A percentile compares a stretch with the other conserved stretches of the same genome.
Evolutionary conservation across 768 basidiomycete species (phyloP).

Genomic region (Auricularia cornea): DNA sequence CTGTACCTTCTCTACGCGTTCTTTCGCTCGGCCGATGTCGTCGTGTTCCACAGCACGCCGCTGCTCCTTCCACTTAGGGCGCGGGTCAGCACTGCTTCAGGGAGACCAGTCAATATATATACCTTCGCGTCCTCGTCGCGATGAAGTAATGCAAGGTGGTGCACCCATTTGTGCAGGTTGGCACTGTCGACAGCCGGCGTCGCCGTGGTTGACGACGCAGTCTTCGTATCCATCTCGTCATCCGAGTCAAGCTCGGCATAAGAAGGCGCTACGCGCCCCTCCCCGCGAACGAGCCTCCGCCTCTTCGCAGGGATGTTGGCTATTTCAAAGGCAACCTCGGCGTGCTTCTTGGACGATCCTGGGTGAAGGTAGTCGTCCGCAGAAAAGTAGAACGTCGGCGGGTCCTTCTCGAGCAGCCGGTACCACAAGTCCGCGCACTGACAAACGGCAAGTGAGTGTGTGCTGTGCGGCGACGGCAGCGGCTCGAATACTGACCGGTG

Average conservation of each 20-base stretch:
- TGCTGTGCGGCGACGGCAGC: too few relatives aligned
- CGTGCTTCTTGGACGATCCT: neutral
- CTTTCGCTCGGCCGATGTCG: conserved; percentile 34
- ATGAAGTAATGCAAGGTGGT: conserved; percentile 48
- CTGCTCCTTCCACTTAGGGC: conserved; percentile 49
- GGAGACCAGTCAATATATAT: neutral
- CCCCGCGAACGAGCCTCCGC: conserved; percentile 55
- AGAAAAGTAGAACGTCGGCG: conserved; percentile 56
- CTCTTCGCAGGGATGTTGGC: neutral
- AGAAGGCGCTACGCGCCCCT: conserved; percentile 43
- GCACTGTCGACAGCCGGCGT: conserved; percentile 24
- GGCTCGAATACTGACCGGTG: conserved; percentile 43
- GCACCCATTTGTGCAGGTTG: conserved; percentile 57
- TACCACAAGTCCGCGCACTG: conserved; percentile 34
- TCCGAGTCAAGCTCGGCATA: conserved; percentile 66
- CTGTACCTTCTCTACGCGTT: conserved; percentile 54
- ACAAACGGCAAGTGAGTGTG: too few relatives aligned
- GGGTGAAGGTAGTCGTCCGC: conserved; percentile 55
- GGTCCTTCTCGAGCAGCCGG: conserved; percentile 54
- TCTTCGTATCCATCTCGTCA: conserved; percentile 39
- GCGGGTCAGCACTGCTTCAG: too few relatives aligned
- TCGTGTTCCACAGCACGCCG: conserved; percentile 48
- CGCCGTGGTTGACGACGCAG: neutral
- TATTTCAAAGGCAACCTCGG: neutral
- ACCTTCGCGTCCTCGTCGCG: conserved; percentile 70